Evolutionary conservation across 208 protist species (phyloP).

Genomic region (Kentomonas sorsogonicus): DNA sequence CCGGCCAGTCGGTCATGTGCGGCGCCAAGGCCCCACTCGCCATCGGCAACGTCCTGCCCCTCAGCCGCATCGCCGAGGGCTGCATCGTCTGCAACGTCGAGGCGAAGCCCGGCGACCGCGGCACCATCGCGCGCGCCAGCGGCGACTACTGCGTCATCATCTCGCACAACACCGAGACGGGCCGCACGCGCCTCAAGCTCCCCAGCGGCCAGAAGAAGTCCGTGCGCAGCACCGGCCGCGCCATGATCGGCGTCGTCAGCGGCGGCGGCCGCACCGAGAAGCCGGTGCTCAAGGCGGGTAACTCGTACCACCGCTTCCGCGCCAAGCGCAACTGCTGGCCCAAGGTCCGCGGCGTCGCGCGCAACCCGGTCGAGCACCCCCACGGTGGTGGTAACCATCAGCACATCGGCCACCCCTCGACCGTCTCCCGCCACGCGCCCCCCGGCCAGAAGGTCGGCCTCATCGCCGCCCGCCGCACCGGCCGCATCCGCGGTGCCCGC

Average conservation of each 20-base stretch:
- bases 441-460: background rate
- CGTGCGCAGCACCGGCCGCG: constrained; percentile 89
- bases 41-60: constrained; percentile 98
- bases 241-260: constrained; percentile 98
- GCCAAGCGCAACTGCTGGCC: constrained; percentile 97
- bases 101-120: constrained; percentile 95
- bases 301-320: constrained; percentile 97
- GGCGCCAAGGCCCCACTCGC: constrained; percentile 94
- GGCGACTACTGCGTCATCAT: constrained; percentile 97
- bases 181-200: constrained; percentile 96
- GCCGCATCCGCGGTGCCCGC: constrained; percentile 91
- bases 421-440: constrained; percentile 13
- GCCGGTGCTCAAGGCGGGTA: constrained; percentile 99
- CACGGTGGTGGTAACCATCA: constrained; percentile 99
- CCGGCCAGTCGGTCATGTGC: constrained; percentile 98
- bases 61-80: constrained; percentile 97
- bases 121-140: constrained; percentile 92
- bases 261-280: constrained; percentile 99
- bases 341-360: background rate
- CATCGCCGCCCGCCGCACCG: constrained; percentile 92
- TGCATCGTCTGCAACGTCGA: constrained; percentile 99
- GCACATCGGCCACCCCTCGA: constrained; percentile 96
- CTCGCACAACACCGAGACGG: constrained; percentile 95
- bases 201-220: constrained; percentile 98
- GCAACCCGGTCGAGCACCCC: constrained; percentile 89